phyloP scores from a whole-genome alignment of 2,329 filamentous ascomycete genomes.

The Scytalidium lignicola region DNA sequence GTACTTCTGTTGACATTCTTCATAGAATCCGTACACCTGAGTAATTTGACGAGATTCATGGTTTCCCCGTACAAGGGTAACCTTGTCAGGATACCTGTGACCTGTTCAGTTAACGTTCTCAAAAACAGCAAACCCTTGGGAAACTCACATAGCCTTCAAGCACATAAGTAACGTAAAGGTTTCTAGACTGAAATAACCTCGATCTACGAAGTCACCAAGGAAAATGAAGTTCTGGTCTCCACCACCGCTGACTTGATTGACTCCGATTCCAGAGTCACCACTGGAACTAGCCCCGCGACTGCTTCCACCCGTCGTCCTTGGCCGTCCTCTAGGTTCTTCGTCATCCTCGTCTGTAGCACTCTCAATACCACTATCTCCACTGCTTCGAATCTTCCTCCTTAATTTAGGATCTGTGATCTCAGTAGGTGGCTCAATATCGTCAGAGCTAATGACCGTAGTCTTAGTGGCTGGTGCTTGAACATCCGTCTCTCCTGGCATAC shows the following conservation, averaged over 20 bases:
- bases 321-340: conserved; percentile 44
- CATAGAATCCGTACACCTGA: conserved; percentile 74
- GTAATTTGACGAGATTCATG: conserved; percentile 75
- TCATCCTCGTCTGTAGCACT: conserved; percentile 45
- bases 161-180: conserved; percentile 69
- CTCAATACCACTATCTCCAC: conserved; percentile 38
- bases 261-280: conserved; percentile 30
- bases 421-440: conserved; percentile 85
- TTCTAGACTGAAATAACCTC: conserved; percentile 70
- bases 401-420: conserved; percentile 85
- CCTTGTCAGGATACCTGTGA: conserved; percentile 61
- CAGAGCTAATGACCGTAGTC: conserved; percentile 75
- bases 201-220: conserved; percentile 68
- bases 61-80: conserved; percentile 69
- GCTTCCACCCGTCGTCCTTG: conserved; percentile 34
- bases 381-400: conserved; percentile 75
- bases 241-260: conserved; percentile 38
- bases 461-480: conserved; percentile 63
- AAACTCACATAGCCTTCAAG: conserved; percentile 61
- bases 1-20: conserved; percentile 73
- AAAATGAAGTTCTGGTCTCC: conserved; percentile 68
- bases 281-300: conserved; percentile 35
- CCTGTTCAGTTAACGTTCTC: conserved; percentile 7
- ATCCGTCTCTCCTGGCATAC: conserved; percentile 83
- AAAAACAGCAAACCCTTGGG: not conserved